phyloP scores from a whole-genome alignment of 202 grass and related monocot species.

The Alloteropsis angusta region DNA sequence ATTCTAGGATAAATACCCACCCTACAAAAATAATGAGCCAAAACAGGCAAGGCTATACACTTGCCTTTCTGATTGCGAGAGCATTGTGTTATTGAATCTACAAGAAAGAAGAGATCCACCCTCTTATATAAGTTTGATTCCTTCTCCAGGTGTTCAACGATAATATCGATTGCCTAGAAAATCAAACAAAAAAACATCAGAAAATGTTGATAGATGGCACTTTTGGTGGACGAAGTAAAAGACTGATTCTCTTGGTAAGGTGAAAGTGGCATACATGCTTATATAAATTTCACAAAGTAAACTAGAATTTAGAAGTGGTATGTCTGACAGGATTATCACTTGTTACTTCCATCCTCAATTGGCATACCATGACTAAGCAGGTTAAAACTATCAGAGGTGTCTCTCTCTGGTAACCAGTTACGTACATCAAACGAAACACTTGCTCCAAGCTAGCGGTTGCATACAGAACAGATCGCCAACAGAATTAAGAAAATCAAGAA shows the following conservation, averaged over 20 bases:
- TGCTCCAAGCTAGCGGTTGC: neutral
- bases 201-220: conserved; percentile 1
- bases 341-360: conserved; percentile 9
- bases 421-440: neutral
- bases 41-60: neutral
- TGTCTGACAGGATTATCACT: neutral
- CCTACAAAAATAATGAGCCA: conserved; percentile 3
- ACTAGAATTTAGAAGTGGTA: neutral
- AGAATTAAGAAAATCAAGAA: conserved; percentile 25
- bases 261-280: conserved; percentile 11
- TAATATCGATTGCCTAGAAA: conserved; percentile 66
- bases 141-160: conserved; percentile 67
- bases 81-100: conserved; percentile 94
- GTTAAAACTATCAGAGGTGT: neutral
- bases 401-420: neutral
- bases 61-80: conserved; percentile 73
- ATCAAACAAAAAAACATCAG: conserved; percentile 24
- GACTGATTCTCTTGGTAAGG: neutral
- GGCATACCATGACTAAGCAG: neutral
- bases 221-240: neutral
- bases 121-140: conserved; percentile 81
- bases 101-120: conserved; percentile 91
- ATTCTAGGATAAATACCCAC: neutral
- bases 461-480: conserved; percentile 19
- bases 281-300: neutral